Percentiles rank a stretch among this genome's conserved stretches.
Conservation (phyloP, 768 basidiomycete species). For the Amanita phalloides region DNA sequence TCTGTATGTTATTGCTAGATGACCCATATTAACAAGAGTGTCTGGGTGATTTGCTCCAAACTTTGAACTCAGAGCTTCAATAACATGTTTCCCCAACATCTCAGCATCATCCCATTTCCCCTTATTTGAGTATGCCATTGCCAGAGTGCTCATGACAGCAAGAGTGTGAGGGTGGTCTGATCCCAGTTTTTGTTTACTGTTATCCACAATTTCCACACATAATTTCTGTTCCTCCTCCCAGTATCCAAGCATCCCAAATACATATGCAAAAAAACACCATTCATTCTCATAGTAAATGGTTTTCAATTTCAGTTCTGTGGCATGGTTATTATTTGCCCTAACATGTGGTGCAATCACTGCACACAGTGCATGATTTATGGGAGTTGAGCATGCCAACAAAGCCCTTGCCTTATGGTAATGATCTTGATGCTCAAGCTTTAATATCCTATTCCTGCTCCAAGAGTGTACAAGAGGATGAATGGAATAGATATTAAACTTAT, state of each 20-base stretch:
- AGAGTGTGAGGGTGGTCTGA: no score
- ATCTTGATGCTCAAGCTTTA: not conserved
- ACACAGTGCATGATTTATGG: not conserved
- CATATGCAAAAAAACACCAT: not conserved
- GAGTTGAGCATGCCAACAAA: not conserved
- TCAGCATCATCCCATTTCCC: no score
- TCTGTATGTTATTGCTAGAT: no score
- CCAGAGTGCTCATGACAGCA: no score
- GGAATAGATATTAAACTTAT: not conserved
- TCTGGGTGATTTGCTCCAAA: no score
- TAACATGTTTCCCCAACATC: no score
- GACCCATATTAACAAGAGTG: no score
- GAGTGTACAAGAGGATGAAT: constrained; percentile 8
- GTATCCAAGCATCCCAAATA: not conserved
- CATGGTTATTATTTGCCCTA: not conserved
- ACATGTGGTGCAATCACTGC: constrained; percentile 3
- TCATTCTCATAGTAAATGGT: not conserved
- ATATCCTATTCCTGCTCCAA: constrained; percentile 1
- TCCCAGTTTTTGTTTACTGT: no score
- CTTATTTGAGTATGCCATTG: no score
- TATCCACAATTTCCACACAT: no score
- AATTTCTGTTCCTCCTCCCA: no score
- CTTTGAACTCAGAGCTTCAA: no score
- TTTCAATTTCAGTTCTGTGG: not conserved
- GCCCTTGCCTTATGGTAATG: not conserved